Conservation (phyloP, 768 basidiomycete genomes). For the Boletus rubroflammeus region DNA sequence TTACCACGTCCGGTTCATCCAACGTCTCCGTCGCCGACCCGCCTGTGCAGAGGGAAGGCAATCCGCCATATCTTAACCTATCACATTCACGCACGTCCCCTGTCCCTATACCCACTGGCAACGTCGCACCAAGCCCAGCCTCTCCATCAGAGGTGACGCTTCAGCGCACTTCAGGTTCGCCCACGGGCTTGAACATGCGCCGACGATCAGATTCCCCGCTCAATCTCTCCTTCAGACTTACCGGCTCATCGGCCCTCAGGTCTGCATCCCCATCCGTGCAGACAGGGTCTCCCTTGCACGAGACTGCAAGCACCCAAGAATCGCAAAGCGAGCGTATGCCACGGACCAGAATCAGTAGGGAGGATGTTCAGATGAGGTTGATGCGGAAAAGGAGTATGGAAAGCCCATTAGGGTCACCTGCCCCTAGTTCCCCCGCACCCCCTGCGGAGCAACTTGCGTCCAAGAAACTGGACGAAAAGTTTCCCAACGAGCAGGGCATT, state of each 20-base stretch:
- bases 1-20: constrained; percentile 17
- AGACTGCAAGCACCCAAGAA: constrained; percentile 20
- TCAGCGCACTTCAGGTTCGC: constrained; percentile 19
- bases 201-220: constrained; percentile 25
- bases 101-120: background rate
- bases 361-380: constrained; percentile 50
- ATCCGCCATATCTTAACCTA: background rate
- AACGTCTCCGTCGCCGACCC: constrained; percentile 12
- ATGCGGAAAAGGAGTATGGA: constrained; percentile 43
- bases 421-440: constrained; percentile 8
- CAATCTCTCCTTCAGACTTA: constrained; percentile 11
- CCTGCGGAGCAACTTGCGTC: background rate
- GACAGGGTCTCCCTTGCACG: constrained; percentile 30
- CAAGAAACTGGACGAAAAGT: background rate
- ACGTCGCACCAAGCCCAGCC: background rate
- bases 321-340: constrained; percentile 18
- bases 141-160: constrained; percentile 10
- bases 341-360: constrained; percentile 48
- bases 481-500: background rate
- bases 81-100: constrained; percentile 3
- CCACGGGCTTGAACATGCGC: constrained; percentile 13
- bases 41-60: constrained; percentile 3
- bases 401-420: constrained; percentile 34
- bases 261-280: constrained; percentile 21
- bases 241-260: constrained; percentile 18